phyloP scores from a whole-genome alignment of 192 early-diverging fungal genomes.

The Linderina pennispora region DNA sequence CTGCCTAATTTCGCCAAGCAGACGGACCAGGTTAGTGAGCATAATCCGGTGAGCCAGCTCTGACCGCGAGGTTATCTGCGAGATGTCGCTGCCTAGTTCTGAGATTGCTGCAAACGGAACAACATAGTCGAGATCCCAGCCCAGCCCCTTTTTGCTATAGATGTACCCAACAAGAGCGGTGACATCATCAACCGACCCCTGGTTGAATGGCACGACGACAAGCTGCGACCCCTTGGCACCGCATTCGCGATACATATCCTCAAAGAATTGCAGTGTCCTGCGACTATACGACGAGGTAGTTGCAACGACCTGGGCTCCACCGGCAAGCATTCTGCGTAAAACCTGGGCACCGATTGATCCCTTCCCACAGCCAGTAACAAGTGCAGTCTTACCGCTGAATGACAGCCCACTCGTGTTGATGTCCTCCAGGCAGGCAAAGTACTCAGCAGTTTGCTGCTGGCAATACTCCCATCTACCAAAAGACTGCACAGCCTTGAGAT shows the following conservation, averaged over 20 bases:
- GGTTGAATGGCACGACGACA: conserved; percentile 95
- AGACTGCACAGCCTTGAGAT: not conserved
- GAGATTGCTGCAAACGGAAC: conserved; percentile 91
- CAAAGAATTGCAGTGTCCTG: conserved; percentile 75
- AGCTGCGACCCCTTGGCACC: conserved; percentile 80
- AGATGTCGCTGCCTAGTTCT: conserved; percentile 76
- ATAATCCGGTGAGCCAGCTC: conserved; percentile 90
- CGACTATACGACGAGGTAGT: conserved; percentile 89
- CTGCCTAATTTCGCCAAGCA: conserved; percentile 79
- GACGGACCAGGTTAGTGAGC: conserved; percentile 84
- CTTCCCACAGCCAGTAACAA: conserved; percentile 87
- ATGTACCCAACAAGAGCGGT: conserved; percentile 75
- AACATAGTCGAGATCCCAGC: conserved; percentile 90
- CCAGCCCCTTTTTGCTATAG: conserved; percentile 51
- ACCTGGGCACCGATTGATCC: conserved; percentile 91
- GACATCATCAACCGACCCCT: conserved; percentile 78
- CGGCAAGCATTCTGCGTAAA: conserved; percentile 81
- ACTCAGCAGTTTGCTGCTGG: not conserved
- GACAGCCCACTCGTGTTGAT: conserved; percentile 72
- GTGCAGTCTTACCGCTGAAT: conserved; percentile 73
- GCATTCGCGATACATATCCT: conserved; percentile 76
- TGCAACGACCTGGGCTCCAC: conserved; percentile 85
- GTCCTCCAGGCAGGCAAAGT: conserved; percentile 4
- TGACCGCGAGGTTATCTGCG: conserved; percentile 72
- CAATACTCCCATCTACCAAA: not conserved